Conservation (phyloP, 1,284 basidiomycete genomes). For the Quambalaria eucalypti region DNA sequence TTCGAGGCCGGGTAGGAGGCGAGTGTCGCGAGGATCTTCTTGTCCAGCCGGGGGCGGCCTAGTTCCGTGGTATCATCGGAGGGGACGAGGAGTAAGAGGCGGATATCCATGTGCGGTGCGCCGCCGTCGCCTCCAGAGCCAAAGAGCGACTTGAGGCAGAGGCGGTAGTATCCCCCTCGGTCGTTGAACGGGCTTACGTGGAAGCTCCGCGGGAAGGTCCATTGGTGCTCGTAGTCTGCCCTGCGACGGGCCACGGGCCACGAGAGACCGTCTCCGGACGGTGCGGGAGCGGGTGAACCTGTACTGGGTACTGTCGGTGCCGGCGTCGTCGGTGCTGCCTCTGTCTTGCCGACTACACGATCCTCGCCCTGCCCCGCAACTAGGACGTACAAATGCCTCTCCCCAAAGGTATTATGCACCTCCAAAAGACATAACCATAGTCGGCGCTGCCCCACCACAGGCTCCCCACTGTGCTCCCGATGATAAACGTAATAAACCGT, state of each 20-base stretch:
- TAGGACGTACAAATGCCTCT: conserved; percentile 57
- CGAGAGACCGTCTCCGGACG: background rate
- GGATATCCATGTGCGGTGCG: conserved; percentile 6
- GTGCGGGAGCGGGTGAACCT: too few species aligned
- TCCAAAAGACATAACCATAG: conserved; percentile 57
- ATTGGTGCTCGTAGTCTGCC: conserved; percentile 56
- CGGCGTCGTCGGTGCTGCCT: background rate
- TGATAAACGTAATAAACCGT: conserved; percentile 64
- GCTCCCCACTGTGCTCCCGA: background rate
- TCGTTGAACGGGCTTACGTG: conserved; percentile 76
- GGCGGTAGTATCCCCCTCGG: conserved; percentile 60
- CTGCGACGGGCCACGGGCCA: background rate
- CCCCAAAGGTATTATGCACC: conserved; percentile 71
- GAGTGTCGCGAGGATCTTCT: conserved; percentile 54
- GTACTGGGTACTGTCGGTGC: too few species aligned
- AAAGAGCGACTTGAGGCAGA: conserved; percentile 26
- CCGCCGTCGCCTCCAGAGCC: background rate
- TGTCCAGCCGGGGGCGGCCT: conserved; percentile 11
- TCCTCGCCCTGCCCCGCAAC: conserved; percentile 52
- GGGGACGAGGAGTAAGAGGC: conserved; percentile 21
- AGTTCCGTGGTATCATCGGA: background rate
- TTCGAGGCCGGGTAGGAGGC: conserved; percentile 47
- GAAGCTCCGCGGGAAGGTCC: conserved; percentile 64
- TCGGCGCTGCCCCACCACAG: background rate
- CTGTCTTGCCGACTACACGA: conserved; percentile 40